Base-by-base conservation (phyloP, 495 filamentous ascomycete species). In the Cairneyella variabilis region DNA sequence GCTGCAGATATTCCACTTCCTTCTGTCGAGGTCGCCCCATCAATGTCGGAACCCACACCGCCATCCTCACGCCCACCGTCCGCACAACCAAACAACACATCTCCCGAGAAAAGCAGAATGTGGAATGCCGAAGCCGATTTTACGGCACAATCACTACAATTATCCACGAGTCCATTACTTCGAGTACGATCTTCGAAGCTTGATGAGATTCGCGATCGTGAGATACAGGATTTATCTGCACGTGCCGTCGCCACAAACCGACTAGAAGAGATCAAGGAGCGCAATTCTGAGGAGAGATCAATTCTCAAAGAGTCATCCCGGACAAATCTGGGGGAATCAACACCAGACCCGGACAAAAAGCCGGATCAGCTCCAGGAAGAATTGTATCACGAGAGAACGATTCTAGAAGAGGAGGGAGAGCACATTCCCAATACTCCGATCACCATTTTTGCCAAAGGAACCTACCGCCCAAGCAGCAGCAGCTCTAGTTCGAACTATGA, bases 121-220 rank as follows among this genome's bases (percentile, higher is more conserved):
- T 83, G 77, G 40, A 10, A 64, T 11, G 60, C 76, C 16, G 76
- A 79, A 40, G 70, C 76, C 5, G 84, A 88, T 32, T 84, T 89
- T 53, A 85, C 83, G n/a, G 78, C 74, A 22, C 72, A 71, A 18
- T 82, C 83, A 40, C 51, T 86, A 26, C 77, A 85, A 43, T 59
- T 83, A 7, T 86, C 84, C 3, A 65, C 72, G 11, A 86, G 82
- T 34, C 83, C 84, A 28, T 77, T 76, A 14, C 67, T 82, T 16
- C 63, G 53, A 20, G 60, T 73, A 32, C 65, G 71, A 56, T 70
- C 58, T 39, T 64, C 64, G 12, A 70, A 66, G 21, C 62, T 83
- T 38, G 83, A 86, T 49, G 75, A 80, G 32, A 70, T 84, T 16
- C 71, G 76, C 11, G 69, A 72, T 27, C 71, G 75, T 22, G 85